These are phyloP conservation scores for Aspergillus viridinutans DNA, from an alignment of 2,329 filamentous ascomycete species.

Conservation along the genomic window DNA sequence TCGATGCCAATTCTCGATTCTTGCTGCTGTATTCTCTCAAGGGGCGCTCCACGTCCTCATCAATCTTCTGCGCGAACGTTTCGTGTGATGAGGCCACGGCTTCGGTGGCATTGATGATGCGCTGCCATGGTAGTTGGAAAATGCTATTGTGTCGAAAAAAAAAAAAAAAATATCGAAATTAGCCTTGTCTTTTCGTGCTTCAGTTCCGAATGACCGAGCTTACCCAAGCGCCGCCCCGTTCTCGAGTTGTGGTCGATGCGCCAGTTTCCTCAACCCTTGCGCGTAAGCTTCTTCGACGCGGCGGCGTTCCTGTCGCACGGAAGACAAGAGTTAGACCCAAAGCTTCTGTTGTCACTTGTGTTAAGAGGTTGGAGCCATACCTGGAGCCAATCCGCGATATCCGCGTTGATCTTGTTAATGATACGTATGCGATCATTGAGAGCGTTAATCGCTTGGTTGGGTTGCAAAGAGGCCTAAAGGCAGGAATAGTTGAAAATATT, in stretches of 20 bases:
- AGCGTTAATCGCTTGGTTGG: constrained; percentile 72
- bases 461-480: constrained; percentile 70
- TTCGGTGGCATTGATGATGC: constrained; percentile 75
- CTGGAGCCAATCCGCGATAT: constrained; percentile 96
- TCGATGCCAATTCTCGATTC: constrained; percentile 72
- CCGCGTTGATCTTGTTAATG: constrained; percentile 78
- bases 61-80: constrained; percentile 73
- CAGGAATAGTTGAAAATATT: constrained; percentile 8
- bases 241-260: constrained; percentile 69
- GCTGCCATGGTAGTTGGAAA: constrained; percentile 86
- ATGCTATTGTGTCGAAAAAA: constrained; percentile 53
- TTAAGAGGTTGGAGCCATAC: constrained; percentile 49
- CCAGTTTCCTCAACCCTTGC: constrained; percentile 73
- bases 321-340: constrained; percentile 10
- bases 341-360: constrained; percentile 5
- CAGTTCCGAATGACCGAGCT: constrained; percentile 25
- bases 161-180: constrained; percentile 13
- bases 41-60: constrained; percentile 80
- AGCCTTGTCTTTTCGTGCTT: background rate
- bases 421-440: constrained; percentile 84
- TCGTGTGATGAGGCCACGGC: constrained; percentile 79
- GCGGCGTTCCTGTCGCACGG: constrained; percentile 70
- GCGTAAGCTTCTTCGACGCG: constrained; percentile 89
- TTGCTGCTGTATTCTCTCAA: constrained; percentile 69
- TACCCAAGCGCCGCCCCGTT: constrained; percentile 82